These are phyloP conservation scores for Colletotrichum sp. DNA, from an alignment of 2,329 filamentous ascomycete genomes.

Conservation along the genomic window DNA sequence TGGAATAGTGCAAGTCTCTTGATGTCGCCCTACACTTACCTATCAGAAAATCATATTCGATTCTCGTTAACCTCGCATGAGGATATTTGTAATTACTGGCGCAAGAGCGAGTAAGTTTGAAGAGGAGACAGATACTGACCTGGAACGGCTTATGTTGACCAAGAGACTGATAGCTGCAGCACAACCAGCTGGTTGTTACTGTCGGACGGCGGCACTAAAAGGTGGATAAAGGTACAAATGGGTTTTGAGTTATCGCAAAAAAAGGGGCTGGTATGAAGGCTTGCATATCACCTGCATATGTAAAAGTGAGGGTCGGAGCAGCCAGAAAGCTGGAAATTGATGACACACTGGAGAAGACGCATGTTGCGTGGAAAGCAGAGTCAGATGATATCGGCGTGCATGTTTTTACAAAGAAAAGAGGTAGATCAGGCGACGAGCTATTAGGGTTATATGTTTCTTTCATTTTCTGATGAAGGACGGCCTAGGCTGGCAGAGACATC, in stretches of 20 bases:
- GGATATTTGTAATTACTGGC: background rate
- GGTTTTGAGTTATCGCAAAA: background rate
- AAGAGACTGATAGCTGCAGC: background rate
- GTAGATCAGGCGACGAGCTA: background rate
- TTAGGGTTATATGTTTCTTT: background rate
- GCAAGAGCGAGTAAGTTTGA: background rate
- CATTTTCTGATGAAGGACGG: background rate
- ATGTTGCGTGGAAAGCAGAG: background rate
- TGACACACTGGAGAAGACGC: background rate
- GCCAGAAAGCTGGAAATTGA: background rate
- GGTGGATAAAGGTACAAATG: background rate
- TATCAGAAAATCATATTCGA: background rate
- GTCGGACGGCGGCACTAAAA: background rate
- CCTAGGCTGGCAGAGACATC: background rate
- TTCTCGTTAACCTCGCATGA: background rate
- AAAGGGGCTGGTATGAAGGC: background rate
- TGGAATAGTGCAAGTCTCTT: background rate
- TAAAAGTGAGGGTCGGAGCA: background rate
- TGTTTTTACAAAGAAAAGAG: background rate
- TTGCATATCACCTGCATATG: slow-evolving; percentile 5
- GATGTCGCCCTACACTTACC: background rate
- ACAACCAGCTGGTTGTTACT: background rate
- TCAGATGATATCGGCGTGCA: background rate
- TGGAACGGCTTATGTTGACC: background rate
- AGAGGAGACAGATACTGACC: background rate